phyloP scores from a whole-genome alignment of 768 basidiomycete genomes.

The Leccinum aurantiacum region DNA sequence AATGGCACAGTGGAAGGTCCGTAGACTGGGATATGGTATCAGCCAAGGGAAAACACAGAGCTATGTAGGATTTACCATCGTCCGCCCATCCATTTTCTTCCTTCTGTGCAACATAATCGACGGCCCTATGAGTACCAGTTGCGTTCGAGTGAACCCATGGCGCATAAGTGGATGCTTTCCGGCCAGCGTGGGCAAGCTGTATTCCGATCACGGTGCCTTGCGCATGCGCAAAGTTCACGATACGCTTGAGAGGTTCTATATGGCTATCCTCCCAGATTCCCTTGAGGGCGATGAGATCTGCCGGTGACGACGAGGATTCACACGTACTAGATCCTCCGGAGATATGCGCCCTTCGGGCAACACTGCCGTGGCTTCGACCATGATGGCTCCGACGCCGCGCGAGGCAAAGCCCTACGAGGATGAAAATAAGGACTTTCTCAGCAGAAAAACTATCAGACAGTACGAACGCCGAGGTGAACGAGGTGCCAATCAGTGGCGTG shows the following conservation, averaged over 20 bases:
- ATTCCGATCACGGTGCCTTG: constrained; percentile 73
- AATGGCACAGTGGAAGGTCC: constrained; percentile 62
- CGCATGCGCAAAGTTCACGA: constrained; percentile 71
- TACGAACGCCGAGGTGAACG: constrained; percentile 65
- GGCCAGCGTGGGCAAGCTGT: constrained; percentile 74
- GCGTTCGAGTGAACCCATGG: constrained; percentile 58
- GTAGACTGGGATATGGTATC: constrained; percentile 43
- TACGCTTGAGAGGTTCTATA: constrained; percentile 63
- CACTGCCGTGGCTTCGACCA: constrained; percentile 73
- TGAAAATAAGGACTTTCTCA: not conserved
- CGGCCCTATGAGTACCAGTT: constrained; percentile 31
- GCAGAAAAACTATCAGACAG: not conserved
- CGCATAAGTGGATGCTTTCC: constrained; percentile 68
- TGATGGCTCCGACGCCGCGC: constrained; percentile 68
- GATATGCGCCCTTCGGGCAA: constrained; percentile 76
- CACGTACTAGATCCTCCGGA: constrained; percentile 66
- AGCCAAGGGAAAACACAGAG: not conserved
- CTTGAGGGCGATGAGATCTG: constrained; percentile 25
- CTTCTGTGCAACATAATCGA: constrained; percentile 38
- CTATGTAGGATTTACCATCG: constrained; percentile 40
- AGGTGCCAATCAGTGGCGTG: constrained; percentile 83
- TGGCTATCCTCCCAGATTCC: constrained; percentile 79
- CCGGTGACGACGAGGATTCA: not conserved
- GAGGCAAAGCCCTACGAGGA: constrained; percentile 55
- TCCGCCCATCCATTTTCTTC: constrained; percentile 73